Conservation (phyloP, 2,329 filamentous ascomycete genomes). For the Trichophyton equinum region DNA sequence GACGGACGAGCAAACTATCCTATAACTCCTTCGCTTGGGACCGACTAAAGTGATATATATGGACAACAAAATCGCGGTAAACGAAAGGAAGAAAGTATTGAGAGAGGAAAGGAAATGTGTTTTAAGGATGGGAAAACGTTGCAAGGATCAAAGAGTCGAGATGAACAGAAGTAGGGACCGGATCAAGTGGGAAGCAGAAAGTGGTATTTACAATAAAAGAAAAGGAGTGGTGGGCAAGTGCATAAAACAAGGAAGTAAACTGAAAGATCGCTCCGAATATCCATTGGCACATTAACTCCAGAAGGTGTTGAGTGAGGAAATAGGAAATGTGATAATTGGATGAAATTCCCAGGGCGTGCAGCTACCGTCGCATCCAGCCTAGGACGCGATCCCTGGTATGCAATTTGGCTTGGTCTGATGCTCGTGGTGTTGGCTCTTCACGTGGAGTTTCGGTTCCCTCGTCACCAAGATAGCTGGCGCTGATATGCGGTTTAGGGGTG, state of each 20-base stretch:
- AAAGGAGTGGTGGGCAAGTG: neutral
- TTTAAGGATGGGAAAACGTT: neutral
- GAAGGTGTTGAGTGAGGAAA: neutral
- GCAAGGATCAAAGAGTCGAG: neutral
- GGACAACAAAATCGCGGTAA: constrained; percentile 6
- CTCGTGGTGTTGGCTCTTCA: constrained; percentile 9
- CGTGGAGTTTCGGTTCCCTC: neutral
- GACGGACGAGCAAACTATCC: neutral
- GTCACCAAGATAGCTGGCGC: neutral
- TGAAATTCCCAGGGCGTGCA: neutral
- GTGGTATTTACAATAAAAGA: neutral
- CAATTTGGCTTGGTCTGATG: constrained; percentile 8
- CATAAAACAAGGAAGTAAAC: neutral
- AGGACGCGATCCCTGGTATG: constrained; percentile 11
- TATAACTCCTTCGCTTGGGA: constrained; percentile 2
- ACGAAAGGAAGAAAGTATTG: neutral
- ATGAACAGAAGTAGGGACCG: neutral
- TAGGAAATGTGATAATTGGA: neutral
- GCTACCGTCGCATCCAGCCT: constrained; percentile 13
- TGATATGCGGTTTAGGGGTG: constrained; percentile 8
- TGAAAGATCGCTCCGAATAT: constrained; percentile 3
- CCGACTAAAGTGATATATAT: neutral
- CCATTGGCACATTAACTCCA: constrained; percentile 6
- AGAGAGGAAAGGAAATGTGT: neutral
- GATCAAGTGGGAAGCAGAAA: neutral